Evolutionary conservation across 2,329 filamentous ascomycete genomes (phyloP).

Genomic region (Cladosporium sp.): DNA sequence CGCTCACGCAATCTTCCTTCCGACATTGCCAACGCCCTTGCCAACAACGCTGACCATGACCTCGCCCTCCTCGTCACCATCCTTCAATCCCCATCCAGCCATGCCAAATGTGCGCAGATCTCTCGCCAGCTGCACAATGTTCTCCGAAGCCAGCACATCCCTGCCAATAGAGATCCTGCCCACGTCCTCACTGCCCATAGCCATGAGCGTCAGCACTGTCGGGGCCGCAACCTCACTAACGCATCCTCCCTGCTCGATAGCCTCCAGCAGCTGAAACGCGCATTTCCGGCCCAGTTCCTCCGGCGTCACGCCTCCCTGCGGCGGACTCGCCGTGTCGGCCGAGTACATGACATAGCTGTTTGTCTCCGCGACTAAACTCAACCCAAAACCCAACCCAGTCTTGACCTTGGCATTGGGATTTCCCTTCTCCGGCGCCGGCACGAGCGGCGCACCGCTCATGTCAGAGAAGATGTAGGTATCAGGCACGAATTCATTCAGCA

Average conservation of each 20-base stretch:
- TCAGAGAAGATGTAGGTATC: slow-evolving; percentile 86
- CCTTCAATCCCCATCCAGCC: slow-evolving; percentile 82
- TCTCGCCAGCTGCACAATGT: slow-evolving; percentile 70
- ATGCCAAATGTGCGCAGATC: slow-evolving; percentile 86
- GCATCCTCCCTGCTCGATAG: slow-evolving; percentile 75
- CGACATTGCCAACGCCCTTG: slow-evolving; percentile 87
- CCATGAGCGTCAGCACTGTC: slow-evolving; percentile 83
- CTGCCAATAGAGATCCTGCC: slow-evolving; percentile 76
- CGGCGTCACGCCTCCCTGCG: slow-evolving; percentile 72
- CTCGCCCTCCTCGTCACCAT: slow-evolving; percentile 57
- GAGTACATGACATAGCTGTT: slow-evolving; percentile 81
- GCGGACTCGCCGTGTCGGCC: slow-evolving; percentile 70
- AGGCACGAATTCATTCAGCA: slow-evolving; percentile 77
- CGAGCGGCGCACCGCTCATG: slow-evolving; percentile 53
- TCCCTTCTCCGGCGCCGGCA: slow-evolving; percentile 65
- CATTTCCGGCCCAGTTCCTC: slow-evolving; percentile 87
- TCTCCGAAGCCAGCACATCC: slow-evolving; percentile 74
- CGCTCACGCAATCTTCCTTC: slow-evolving; percentile 67
- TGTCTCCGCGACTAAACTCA: slow-evolving; percentile 89
- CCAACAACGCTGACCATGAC: slow-evolving; percentile 89
- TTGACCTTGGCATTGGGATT: slow-evolving; percentile 46
- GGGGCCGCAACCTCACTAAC: slow-evolving; percentile 64
- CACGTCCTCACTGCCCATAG: slow-evolving; percentile 95
- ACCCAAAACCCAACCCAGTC: slow-evolving; percentile 83
- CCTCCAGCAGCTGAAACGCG: slow-evolving; percentile 82